Base-by-base conservation (phyloP, 2,329 filamentous ascomycete genomes). In the Clarireedia paspali region DNA sequence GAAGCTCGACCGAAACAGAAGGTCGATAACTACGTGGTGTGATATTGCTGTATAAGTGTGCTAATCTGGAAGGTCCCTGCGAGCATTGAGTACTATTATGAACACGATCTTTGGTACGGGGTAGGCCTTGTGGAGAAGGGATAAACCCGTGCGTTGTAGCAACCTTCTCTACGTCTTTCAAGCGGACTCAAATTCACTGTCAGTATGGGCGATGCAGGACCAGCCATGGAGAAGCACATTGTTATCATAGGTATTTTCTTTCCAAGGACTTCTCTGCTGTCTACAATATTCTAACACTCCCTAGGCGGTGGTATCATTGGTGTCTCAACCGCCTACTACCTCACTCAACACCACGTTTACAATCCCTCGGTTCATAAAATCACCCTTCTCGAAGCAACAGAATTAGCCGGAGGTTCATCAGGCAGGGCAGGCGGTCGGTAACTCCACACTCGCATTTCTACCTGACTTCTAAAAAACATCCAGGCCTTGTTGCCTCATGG, bases 251-350 rank as follows among this genome's bases (percentile, higher is more conserved):
- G 50, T 53, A 48, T 23, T n/a, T 20, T 26, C 15, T 30, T 30
- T 10, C 27, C 10, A 9, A 3, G 10, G 3, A 5, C 15, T 46
- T n/a, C 10, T 39, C 30, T 30, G 9, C 9, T 7, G 10, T 20
- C 30, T 26, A 7, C 10, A 20, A 23, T 20, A 47, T 23, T 20
- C 20, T 53, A 14, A 53, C 15, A 7, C 20, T 17, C 26, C 36
- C 36, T 52, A 62, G 62, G 91, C 62, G 91, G 90, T 64, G 91
- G 91, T 63, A 90, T 96, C 61, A 95, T 96, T 66, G 92, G 91
- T 67, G 17, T 84, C 70, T 92, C 89, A 46, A 90, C 88, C 6
- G 91, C 91, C 61, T 96, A 96, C 72, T 96, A 85, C 68, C 76
- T 96, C 47, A 92, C 90, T 1, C 84, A 88, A 59, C 91, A 96